A percentile compares a stretch with the other conserved stretches of the same genome.
Conservation (phyloP, 495 filamentous ascomycete species). For the Pyrenula aspistea region DNA sequence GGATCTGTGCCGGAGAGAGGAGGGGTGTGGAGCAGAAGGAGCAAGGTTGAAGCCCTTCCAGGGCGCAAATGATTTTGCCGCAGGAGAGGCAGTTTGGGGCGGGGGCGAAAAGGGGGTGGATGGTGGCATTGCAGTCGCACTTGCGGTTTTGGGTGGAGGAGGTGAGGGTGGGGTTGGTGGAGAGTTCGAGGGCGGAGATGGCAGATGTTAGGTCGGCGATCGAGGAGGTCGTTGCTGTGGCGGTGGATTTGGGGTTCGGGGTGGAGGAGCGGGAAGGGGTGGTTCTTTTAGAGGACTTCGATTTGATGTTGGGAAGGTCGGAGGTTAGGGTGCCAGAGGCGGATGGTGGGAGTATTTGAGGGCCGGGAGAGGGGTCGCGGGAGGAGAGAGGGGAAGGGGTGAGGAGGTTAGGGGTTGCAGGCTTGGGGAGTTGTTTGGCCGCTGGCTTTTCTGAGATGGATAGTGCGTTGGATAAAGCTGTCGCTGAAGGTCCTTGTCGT, state of each 20-base stretch:
- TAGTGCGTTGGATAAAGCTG: constrained; percentile 15
- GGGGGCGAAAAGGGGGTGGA: constrained; percentile 73
- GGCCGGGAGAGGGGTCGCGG: constrained; percentile 24
- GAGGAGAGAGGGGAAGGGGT: constrained; percentile 18
- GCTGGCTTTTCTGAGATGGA: constrained; percentile 25
- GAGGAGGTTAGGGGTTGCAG: constrained; percentile 7
- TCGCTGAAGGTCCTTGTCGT: constrained; percentile 9
- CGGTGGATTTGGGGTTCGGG: neutral
- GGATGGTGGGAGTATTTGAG: constrained; percentile 50
- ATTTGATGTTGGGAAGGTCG: constrained; percentile 55
- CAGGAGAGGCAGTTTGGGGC: constrained; percentile 89
- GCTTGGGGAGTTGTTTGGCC: constrained; percentile 21
- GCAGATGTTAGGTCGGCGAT: constrained; percentile 80
- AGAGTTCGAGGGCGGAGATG: constrained; percentile 79
- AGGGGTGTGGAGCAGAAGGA: constrained; percentile 77
- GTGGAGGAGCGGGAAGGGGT: neutral
- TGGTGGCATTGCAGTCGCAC: constrained; percentile 75
- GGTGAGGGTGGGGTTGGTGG: constrained; percentile 66
- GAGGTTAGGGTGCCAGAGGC: constrained; percentile 67
- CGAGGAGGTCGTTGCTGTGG: constrained; percentile 42
- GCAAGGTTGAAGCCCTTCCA: constrained; percentile 88
- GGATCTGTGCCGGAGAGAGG: constrained; percentile 57
- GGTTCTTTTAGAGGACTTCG: constrained; percentile 37
- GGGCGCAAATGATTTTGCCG: constrained; percentile 93
- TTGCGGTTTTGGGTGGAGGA: constrained; percentile 35